Base-by-base conservation (phyloP, 1,139 yeast genomes). In the Hanseniaspora gamundiae region DNA sequence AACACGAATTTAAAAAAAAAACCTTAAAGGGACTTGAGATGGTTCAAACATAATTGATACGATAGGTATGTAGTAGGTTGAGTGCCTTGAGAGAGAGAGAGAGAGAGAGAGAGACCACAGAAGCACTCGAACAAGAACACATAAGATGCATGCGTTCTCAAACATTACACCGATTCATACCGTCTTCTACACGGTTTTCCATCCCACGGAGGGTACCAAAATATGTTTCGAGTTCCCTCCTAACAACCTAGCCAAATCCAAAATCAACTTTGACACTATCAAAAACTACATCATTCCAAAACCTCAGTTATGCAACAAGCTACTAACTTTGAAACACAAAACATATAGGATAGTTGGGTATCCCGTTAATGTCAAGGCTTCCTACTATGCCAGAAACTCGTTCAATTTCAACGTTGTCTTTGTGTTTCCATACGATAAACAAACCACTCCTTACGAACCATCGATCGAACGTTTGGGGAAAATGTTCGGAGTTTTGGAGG, bases 201-300 rank as follows among this genome's bases (percentile, higher is more conserved):
- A 93, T 56, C 96, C 96, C 0, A 83, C 91, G 0, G 94, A 86
- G 55, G 98, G 98, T 1, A 82, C 98, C 0, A 84, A 87, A 60
- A 88, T 91, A n/a, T 74, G 85, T 3, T 84, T 84, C 54, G 96
- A 93, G 58, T 94, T 86, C 1, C 99, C 98, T 47, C 72, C 71
- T 48, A 86, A 70, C 40, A 62, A 68, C 11, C 44, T 67, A 36
- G 54, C 59, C 9, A 61, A 66, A 35, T 71, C 76, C 35, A 64
- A 82, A 29, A 78, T 88, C 56, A 80, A 84, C 54, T 91, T 93
- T 61, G 94, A 86, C 58, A 72, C 84, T 2, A 79, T 93, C 39
- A 85, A 85, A 58, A 88, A 86, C 66, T 91, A 85, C 58, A 77
- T 91, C 41, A 88, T 91, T 27, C 99, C 99, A 5, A 91, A 91